phyloP scores from a whole-genome alignment of 192 early-diverging fungal genomes.

The Coemansia sp. region DNA sequence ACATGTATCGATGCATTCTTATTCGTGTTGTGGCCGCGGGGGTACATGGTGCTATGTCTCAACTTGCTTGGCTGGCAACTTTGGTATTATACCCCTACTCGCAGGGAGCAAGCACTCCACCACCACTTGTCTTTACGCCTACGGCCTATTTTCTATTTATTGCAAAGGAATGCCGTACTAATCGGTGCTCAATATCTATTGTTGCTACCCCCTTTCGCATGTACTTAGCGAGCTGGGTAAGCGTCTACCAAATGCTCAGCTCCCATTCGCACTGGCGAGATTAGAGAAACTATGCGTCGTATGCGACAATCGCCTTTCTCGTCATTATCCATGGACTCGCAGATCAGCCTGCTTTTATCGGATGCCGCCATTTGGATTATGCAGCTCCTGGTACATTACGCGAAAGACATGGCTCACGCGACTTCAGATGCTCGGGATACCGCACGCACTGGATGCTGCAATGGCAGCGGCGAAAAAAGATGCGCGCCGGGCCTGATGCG shows the following conservation, averaged over 20 bases:
- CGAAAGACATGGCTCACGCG: neutral
- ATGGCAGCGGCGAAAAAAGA: neutral
- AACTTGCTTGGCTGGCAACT: neutral
- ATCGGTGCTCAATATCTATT: neutral
- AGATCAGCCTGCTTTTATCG: too few species aligned
- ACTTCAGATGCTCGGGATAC: neutral
- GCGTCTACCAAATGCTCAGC: neutral
- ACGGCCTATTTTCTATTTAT: neutral
- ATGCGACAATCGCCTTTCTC: neutral
- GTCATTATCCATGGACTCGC: neutral
- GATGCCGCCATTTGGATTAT: neutral
- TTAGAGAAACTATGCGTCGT: neutral
- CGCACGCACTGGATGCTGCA: neutral
- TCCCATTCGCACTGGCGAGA: neutral
- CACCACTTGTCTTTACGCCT: neutral
- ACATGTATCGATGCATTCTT: neutral
- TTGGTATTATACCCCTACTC: neutral
- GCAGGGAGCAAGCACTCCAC: neutral
- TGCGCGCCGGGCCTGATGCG: conserved; percentile 1
- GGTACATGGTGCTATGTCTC: neutral
- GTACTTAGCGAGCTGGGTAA: neutral
- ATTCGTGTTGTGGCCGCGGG: neutral
- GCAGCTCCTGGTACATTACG: neutral
- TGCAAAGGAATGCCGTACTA: too few species aligned
- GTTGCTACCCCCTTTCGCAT: neutral